Percentiles rank a stretch among this genome's conserved stretches.
Conservation (phyloP, 176 grass and related monocot genomes). For the Oryza officinalis region DNA sequence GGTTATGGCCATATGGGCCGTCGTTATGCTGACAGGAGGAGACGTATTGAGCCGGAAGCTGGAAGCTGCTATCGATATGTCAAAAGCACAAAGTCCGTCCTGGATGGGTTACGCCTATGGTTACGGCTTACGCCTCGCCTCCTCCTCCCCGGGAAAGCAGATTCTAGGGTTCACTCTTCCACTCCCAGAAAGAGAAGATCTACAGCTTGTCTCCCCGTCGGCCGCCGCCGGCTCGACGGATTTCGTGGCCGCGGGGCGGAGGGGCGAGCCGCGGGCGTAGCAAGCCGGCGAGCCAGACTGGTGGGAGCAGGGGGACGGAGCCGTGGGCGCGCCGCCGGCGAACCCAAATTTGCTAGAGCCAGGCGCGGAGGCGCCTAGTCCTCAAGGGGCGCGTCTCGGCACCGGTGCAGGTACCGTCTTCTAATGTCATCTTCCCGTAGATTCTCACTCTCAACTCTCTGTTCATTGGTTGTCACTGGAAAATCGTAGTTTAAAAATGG, state of each 20-base stretch:
- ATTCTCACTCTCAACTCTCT: not conserved
- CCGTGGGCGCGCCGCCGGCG: too few species aligned
- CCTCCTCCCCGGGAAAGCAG: not conserved
- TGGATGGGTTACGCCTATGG: not conserved
- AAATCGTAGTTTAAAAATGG: not conserved
- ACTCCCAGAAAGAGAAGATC: constrained; percentile 20
- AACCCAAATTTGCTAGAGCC: too few species aligned
- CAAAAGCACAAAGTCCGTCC: too few species aligned
- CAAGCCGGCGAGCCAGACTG: too few species aligned
- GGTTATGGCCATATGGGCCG: too few species aligned
- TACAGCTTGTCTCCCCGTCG: not conserved
- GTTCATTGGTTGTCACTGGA: not conserved
- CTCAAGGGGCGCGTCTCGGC: too few species aligned
- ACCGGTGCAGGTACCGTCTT: not conserved
- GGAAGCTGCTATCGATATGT: too few species aligned
- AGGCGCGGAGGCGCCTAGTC: too few species aligned
- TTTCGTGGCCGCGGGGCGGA: not conserved
- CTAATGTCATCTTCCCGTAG: not conserved
- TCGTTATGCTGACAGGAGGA: too few species aligned
- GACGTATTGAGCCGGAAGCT: too few species aligned
- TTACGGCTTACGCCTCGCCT: not conserved
- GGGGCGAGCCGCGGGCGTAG: too few species aligned
- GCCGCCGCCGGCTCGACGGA: not conserved
- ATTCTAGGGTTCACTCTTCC: constrained; percentile 8
- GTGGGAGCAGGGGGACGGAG: too few species aligned